Evolutionary conservation across 1,284 basidiomycete genomes (phyloP), one percentile per base, ranked within the genome.

Genomic region (Vanrija sp.): DNA sequence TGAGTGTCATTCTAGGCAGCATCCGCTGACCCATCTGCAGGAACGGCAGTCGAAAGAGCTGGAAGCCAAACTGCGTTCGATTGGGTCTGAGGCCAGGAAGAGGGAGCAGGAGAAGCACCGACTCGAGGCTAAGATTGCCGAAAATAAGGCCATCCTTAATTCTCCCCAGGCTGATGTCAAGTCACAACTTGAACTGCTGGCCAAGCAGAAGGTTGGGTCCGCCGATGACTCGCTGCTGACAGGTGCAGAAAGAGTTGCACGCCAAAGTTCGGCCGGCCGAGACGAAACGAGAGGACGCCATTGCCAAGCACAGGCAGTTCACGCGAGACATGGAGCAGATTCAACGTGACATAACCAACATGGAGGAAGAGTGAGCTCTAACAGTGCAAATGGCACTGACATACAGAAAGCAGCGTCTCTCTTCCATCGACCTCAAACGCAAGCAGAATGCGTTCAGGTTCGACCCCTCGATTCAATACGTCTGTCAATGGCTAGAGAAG

Each of bases 401-500:
- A 34, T 3, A 8, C 58, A 89, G 88, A 19, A 69, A 90, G 50
- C 67, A 76, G 48, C 76, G 80, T 39, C 79, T 90, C n/a, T 83
- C 85, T 28, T 80, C 85, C 60, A 80, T 81, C 6, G 79, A 84
- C 26, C 79, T 80, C 52, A 81, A 82, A 54, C 66, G 73, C 18
- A 64, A 72, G 26, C 46, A 62, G 7, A 49, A 54, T 10, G 66
- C 66, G 2, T 77, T 81, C 76, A 84, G 89, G 60, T 67, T 64
- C 0, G 83, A 88, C 43, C 51, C 62, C 0, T 62, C 83, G 80
- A 60, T 85, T 80, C 52, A 83, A 82, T 47, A 58, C 43, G 86
- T 86, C 0, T 85, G 93, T 5, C 64, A 82, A 12, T 97, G 91
- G 90, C 79, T 97, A 42, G 82, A 88, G 14, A 65, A 81, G 8